These are phyloP conservation scores for Scedosporium minutisporum DNA, from an alignment of 2,329 filamentous ascomycete species.

Conservation along the genomic window DNA sequence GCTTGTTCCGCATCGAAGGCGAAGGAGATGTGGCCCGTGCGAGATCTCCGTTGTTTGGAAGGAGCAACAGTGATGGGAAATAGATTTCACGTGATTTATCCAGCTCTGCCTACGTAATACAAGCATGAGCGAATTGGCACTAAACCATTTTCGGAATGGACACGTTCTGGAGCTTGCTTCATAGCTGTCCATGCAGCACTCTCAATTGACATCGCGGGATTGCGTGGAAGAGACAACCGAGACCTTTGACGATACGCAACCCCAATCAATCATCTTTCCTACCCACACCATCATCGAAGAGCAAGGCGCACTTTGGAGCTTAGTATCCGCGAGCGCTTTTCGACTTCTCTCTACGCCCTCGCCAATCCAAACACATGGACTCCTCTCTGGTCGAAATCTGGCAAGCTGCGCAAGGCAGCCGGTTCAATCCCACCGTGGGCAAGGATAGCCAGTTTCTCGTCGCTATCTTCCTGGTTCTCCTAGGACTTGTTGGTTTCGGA, in stretches of 20 bases:
- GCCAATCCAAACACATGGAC: slow-evolving; percentile 52
- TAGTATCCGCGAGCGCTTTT: background rate
- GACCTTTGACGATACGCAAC: background rate
- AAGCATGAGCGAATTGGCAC: background rate
- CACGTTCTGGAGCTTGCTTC: slow-evolving; percentile 5
- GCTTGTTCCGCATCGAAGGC: background rate
- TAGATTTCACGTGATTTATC: background rate
- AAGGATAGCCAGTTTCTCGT: slow-evolving; percentile 80
- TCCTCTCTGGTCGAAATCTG: slow-evolving; percentile 80
- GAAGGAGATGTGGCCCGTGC: background rate
- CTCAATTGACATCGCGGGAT: background rate
- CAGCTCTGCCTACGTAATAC: background rate
- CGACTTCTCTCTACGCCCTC: slow-evolving; percentile 2
- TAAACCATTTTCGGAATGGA: slow-evolving; percentile 5
- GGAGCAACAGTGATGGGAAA: too few relatives aligned
- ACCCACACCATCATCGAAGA: background rate
- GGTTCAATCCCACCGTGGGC: slow-evolving; percentile 68
- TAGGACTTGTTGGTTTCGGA: slow-evolving; percentile 64
- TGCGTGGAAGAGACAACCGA: background rate
- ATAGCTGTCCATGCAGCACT: background rate
- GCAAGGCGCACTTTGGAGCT: too few relatives aligned
- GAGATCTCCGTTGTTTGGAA: too few relatives aligned
- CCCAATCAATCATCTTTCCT: background rate
- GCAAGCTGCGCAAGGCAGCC: slow-evolving; percentile 82
- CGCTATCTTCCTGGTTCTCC: slow-evolving; percentile 63